phyloP scores from a whole-genome alignment of 2,329 filamentous ascomycete species.

The Beauveria australis region DNA sequence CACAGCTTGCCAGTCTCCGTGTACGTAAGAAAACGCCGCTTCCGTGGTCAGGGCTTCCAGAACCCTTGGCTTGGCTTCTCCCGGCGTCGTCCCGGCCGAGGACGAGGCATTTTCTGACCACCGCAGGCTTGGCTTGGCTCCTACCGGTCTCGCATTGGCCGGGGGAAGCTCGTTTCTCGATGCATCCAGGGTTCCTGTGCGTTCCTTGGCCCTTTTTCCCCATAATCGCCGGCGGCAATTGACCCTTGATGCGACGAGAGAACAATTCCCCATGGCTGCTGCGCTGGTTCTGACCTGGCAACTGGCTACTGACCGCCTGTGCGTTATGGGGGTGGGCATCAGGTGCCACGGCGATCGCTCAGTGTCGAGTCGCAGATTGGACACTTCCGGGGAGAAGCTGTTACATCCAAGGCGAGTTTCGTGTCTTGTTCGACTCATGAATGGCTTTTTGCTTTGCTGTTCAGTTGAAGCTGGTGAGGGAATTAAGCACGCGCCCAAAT shows the following conservation, averaged over 20 bases:
- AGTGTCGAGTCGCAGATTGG: neutral
- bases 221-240: conserved; percentile 5
- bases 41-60: conserved; percentile 3
- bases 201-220: conserved; percentile 3
- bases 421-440: conserved; percentile 8
- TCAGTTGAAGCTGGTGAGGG: neutral
- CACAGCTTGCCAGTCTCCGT: neutral
- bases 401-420: conserved; percentile 3
- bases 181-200: conserved; percentile 7
- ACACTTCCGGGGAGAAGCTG: neutral
- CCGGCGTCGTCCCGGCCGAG: conserved; percentile 5
- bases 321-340: conserved; percentile 8
- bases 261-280: neutral
- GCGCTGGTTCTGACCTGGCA: neutral
- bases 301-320: conserved; percentile 8
- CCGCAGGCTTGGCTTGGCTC: neutral
- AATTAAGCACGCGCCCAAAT: conserved; percentile 2
- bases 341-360: conserved; percentile 6
- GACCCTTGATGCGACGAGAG: neutral
- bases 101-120: conserved; percentile 12
- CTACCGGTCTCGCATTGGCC: conserved; percentile 4
- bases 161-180: conserved; percentile 10
- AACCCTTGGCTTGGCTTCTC: conserved; percentile 7
- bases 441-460: neutral
- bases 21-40: conserved; percentile 11